A percentile compares a stretch with the other conserved stretches of the same genome.
These are phyloP conservation scores for Pythium volutum DNA, from an alignment of 352 stramenopile genomes.

Conservation along the genomic window DNA sequence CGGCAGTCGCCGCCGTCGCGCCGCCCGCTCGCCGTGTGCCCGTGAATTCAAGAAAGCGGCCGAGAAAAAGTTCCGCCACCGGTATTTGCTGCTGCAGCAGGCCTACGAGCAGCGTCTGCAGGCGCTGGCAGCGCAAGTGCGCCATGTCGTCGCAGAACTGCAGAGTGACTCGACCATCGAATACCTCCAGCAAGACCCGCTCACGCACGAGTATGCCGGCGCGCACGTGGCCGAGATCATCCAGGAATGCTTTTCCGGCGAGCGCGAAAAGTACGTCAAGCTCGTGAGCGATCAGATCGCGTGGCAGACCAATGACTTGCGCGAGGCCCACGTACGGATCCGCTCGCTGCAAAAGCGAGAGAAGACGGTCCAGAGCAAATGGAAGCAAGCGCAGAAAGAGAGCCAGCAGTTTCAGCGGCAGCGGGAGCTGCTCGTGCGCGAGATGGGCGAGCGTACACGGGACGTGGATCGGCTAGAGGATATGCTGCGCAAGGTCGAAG, in stretches of 20 bases:
- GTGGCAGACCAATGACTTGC: slow-evolving; percentile 62
- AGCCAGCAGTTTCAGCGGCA: slow-evolving; percentile 36
- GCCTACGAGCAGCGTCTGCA: slow-evolving; percentile 72
- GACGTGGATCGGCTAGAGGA: slow-evolving; percentile 28
- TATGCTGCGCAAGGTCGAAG: slow-evolving; percentile 18
- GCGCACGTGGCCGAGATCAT: slow-evolving; percentile 62
- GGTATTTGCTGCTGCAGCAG: slow-evolving; percentile 63
- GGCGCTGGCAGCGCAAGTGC: slow-evolving; percentile 46
- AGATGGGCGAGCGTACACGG: slow-evolving; percentile 41
- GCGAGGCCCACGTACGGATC: slow-evolving; percentile 52
- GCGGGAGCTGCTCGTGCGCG: slow-evolving; percentile 41
- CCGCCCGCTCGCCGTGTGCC: slow-evolving; percentile 3
- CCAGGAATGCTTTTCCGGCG: slow-evolving; percentile 59
- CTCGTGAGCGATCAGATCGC: slow-evolving; percentile 65
- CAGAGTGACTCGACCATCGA: slow-evolving; percentile 60
- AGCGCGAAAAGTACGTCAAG: slow-evolving; percentile 73
- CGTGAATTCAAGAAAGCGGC: slow-evolving; percentile 47
- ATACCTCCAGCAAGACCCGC: slow-evolving; percentile 58
- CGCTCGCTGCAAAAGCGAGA: slow-evolving; percentile 36
- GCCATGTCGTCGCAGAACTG: slow-evolving; percentile 48
- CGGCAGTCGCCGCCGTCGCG: not conserved
- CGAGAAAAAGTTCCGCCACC: slow-evolving; percentile 70
- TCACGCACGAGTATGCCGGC: slow-evolving; percentile 63
- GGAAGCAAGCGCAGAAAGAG: slow-evolving; percentile 42
- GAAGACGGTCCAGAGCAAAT: slow-evolving; percentile 38